These are phyloP conservation scores for Haplographium delicatum DNA, from an alignment of 495 filamentous ascomycete genomes.

Conservation along the genomic window DNA sequence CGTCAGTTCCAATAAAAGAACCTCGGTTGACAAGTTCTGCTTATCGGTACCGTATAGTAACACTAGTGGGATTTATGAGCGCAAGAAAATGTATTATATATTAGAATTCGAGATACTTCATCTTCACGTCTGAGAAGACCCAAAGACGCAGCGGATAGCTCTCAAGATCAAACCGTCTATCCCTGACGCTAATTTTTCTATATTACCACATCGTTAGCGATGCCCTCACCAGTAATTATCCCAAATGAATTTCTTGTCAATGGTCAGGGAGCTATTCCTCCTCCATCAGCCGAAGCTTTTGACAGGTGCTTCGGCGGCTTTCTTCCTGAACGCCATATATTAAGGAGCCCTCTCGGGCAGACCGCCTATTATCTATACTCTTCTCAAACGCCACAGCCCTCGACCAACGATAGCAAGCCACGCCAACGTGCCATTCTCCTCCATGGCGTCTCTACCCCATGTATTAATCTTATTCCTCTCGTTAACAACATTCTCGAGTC, in stretches of 20 bases:
- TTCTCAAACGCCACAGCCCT: constrained; percentile 6
- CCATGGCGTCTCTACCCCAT: constrained; percentile 28
- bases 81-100: too few species aligned
- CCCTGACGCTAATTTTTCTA: too few species aligned
- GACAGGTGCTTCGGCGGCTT: constrained; percentile 31
- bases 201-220: neutral
- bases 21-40: too few species aligned
- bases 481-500: constrained; percentile 9
- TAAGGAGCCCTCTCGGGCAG: constrained; percentile 29
- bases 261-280: constrained; percentile 24
- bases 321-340: constrained; percentile 33
- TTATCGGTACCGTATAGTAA: too few species aligned
- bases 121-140: too few species aligned
- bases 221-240: constrained; percentile 2
- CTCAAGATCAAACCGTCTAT: too few species aligned
- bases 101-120: too few species aligned
- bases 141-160: too few species aligned
- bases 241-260: constrained; percentile 5
- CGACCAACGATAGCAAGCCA: neutral
- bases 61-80: too few species aligned
- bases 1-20: too few species aligned
- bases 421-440: constrained; percentile 22
- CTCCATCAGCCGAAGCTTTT: constrained; percentile 34
- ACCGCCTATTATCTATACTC: constrained; percentile 34
- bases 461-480: constrained; percentile 26